Conservation (phyloP, 306 rosid genomes). For the Vigna unguiculata region DNA sequence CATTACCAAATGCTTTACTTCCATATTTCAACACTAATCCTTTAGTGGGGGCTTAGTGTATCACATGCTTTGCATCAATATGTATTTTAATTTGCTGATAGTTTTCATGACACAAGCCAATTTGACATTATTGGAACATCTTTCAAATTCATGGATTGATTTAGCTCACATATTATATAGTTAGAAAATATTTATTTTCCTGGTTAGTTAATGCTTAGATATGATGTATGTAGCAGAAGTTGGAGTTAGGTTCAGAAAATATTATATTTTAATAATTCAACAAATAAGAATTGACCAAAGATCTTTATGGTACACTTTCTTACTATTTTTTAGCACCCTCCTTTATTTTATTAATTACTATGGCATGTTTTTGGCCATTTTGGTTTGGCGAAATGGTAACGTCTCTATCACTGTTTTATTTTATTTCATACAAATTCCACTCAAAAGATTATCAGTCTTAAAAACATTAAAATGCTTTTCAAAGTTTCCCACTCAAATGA, state of each 20-base stretch:
- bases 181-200: no score
- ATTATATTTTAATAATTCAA: constrained; percentile 26
- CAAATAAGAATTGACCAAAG: constrained; percentile 35
- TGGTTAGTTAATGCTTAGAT: background rate
- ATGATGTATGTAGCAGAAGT: no score
- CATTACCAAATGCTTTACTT: constrained; percentile 10
- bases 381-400: constrained; percentile 36
- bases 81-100: background rate
- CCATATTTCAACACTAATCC: background rate
- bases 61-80: no score
- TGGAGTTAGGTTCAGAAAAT: constrained; percentile 51
- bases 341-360: background rate
- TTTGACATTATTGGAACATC: constrained; percentile 47
- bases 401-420: constrained; percentile 45
- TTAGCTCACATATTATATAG: no score
- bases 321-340: no score
- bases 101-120: constrained; percentile 51
- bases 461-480: constrained; percentile 38
- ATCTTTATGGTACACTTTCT: constrained; percentile 22
- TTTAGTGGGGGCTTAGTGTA: no score
- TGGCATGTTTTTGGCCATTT: constrained; percentile 26
- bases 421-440: constrained; percentile 45
- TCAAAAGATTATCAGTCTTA: constrained; percentile 26
- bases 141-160: constrained; percentile 38
- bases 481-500: constrained; percentile 49